Base-by-base conservation (phyloP, 2,329 filamentous ascomycete genomes). In the Nemania serpens region DNA sequence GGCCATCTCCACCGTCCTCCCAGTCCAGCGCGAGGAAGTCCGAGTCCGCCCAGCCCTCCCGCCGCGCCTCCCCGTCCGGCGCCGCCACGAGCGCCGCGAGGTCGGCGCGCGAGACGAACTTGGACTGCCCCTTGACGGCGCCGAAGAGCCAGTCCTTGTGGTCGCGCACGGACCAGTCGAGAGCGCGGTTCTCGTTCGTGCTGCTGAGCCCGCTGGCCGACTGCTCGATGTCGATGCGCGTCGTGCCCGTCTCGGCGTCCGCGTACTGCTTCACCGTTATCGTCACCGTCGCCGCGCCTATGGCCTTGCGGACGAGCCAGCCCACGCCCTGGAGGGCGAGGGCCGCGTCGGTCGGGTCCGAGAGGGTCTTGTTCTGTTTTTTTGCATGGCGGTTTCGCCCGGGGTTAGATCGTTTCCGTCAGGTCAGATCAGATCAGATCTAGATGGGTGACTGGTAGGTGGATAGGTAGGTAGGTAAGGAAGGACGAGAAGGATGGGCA, bases 111-210 rank as follows among this genome's bases (percentile, higher is more conserved):
- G 76, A 71, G 60, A 84, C 67, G 73, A 82, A 87, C 47, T 79
- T 76, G 45, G 82, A 85, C 62, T 81, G 81, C 59, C 89, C 91
- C 53, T 79, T 79, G 64, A 95, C 83, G 57, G 77, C 78, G 60
- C 93, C 93, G 74, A 96, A 97, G 67, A 96, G 84, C 81, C 87
- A 88, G 79, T 97, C 92, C 22, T 78, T 79, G 79, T 93, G 91
- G 64, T 85, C 83, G 68, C 89, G 87, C 67, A 68, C 75, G 55
- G 68, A 68, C 73, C 75, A 71, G 77, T 87, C 84, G 54, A 84
- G 69, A 71, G 79, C 82, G 60, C 84, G 84, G 65, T 75, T 74
- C 80, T 87, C 84, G 43, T 78, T 72, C 51, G 79, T 93, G 69
- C 86, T 88, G 71, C 84, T 85, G 65, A 96, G 57, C 88, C 89